Conservation (phyloP, 2,329 filamentous ascomycete genomes). For the Trichoderma sp. region DNA sequence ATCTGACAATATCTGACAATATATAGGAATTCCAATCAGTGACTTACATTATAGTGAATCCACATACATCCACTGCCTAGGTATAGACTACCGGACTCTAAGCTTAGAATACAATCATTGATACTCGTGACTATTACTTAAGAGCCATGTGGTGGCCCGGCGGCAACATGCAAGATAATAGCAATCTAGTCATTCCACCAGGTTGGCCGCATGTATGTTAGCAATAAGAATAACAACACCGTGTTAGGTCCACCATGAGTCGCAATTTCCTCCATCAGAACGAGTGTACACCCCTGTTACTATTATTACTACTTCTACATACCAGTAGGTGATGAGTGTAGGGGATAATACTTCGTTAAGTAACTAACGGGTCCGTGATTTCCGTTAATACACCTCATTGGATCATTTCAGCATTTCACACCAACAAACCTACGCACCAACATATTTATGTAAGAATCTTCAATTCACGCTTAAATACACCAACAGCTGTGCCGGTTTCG, state of each 20-base stretch:
- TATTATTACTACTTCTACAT: too few relatives aligned
- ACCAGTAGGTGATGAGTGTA: not conserved
- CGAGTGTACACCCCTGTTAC: not conserved
- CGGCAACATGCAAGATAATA: not conserved
- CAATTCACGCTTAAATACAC: not conserved
- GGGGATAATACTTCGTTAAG: not conserved
- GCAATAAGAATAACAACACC: not conserved
- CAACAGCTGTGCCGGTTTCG: not conserved
- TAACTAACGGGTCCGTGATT: not conserved
- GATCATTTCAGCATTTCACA: not conserved
- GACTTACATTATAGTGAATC: not conserved
- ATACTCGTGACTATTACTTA: not conserved
- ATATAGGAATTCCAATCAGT: not conserved
- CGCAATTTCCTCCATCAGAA: not conserved
- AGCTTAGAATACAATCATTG: not conserved
- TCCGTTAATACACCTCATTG: not conserved
- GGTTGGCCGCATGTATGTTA: not conserved
- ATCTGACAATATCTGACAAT: not conserved
- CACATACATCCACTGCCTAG: not conserved
- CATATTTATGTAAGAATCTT: not conserved
- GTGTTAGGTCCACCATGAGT: not conserved
- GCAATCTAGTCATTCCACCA: not conserved
- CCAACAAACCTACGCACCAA: not conserved
- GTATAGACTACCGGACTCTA: not conserved
- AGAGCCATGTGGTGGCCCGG: not conserved